Evolutionary conservation across 306 rosid genomes (phyloP).

Genomic region (Lupinus albus): DNA sequence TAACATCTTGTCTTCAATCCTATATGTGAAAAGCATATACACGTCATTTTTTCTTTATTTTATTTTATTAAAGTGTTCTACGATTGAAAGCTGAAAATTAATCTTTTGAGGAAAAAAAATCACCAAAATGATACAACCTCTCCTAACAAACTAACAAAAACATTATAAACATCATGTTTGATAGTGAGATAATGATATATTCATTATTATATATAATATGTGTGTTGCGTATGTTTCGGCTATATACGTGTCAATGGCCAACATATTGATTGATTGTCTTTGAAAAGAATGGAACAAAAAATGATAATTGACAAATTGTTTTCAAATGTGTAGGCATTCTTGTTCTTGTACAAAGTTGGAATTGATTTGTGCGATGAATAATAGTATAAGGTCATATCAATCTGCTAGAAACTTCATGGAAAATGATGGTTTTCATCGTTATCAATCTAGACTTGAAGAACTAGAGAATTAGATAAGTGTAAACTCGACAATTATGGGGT

Average conservation of each 20-base stretch:
- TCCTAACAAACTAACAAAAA: no score
- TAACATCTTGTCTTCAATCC: slow-evolving; percentile 17
- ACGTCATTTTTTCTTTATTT: not conserved
- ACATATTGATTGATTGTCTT: slow-evolving; percentile 5
- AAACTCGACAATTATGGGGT: not conserved
- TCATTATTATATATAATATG: no score
- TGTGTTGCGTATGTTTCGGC: no score
- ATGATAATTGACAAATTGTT: slow-evolving; percentile 6
- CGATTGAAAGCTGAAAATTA: no score
- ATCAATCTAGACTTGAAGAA: slow-evolving; percentile 25
- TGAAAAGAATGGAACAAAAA: slow-evolving; percentile 26
- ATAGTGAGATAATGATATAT: no score
- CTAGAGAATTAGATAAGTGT: not conserved
- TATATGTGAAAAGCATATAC: not conserved
- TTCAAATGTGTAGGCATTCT: slow-evolving; percentile 38
- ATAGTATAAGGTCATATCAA: not conserved
- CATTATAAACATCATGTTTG: no score
- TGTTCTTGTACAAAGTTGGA: slow-evolving; percentile 34
- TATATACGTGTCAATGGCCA: slow-evolving; percentile 32
- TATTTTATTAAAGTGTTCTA: no score
- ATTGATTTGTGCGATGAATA: slow-evolving; percentile 34
- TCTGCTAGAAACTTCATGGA: slow-evolving; percentile 34
- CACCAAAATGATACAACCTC: no score
- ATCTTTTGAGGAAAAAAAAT: no score
- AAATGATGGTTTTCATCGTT: slow-evolving; percentile 12